A percentile compares a stretch with the other conserved stretches of the same genome.
Conservation (phyloP, 306 rosid species). For the Sphenostylis stenocarpa region DNA sequence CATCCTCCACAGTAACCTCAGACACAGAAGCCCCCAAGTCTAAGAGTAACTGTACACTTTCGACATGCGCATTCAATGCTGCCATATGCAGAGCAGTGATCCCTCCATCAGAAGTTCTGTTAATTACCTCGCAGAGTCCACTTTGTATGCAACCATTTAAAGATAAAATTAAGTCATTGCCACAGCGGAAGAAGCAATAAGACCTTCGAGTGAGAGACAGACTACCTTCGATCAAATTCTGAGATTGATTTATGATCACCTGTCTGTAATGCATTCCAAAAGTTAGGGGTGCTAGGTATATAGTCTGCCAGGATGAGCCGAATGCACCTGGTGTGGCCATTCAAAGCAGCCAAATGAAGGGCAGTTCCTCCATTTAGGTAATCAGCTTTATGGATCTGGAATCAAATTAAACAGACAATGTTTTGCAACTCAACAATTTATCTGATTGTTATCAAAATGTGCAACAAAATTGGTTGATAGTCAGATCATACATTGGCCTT, state of each 20-base stretch:
- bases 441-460: background rate
- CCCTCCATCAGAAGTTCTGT: conserved; percentile 91
- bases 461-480: conserved; percentile 12
- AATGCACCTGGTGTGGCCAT: conserved; percentile 90
- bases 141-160: conserved; percentile 44
- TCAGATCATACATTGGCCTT: conserved; percentile 67
- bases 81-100: conserved; percentile 98
- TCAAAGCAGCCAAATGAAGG: conserved; percentile 89
- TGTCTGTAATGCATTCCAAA: conserved; percentile 56
- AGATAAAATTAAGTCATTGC: conserved; percentile 31
- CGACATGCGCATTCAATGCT: conserved; percentile 87
- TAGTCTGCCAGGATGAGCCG: conserved; percentile 79
- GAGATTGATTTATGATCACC: conserved; percentile 46
- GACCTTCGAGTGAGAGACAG: conserved; percentile 23
- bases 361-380: conserved; percentile 96
- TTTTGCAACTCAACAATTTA: conserved; percentile 18
- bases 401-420: conserved; percentile 26
- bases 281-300: conserved; percentile 73
- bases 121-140: conserved; percentile 63
- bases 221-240: conserved; percentile 72
- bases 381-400: conserved; percentile 87
- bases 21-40: conserved; percentile 90
- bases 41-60: conserved; percentile 77
- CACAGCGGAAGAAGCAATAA: conserved; percentile 20
- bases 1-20: conserved; percentile 79